These are phyloP conservation scores for Adiantum capillusveneris DNA, from an alignment of 75 land plant species.

Conservation along the genomic window DNA sequence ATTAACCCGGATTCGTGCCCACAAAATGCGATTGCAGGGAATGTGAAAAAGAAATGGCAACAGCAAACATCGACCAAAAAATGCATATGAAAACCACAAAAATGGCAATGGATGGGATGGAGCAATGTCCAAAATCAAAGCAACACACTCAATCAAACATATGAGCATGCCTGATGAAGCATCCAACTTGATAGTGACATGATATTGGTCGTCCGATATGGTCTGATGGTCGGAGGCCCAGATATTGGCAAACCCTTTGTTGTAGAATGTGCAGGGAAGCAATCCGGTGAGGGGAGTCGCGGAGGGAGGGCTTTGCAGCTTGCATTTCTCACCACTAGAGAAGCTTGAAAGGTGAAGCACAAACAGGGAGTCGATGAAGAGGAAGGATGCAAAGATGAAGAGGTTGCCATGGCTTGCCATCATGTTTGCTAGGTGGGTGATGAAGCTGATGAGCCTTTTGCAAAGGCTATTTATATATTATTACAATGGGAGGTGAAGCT, in stretches of 20 bases:
- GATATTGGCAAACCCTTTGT: conserved; percentile 6
- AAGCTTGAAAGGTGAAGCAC: too few species aligned
- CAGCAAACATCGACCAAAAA: too few species aligned
- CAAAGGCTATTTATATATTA: too few species aligned
- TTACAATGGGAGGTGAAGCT: too few species aligned
- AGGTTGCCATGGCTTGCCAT: too few species aligned
- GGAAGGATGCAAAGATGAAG: too few species aligned
- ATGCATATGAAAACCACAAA: not conserved
- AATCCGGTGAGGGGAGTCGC: not conserved
- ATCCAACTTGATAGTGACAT: conserved; percentile 3
- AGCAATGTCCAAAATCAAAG: not conserved
- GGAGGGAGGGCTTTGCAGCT: not conserved
- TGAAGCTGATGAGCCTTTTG: too few species aligned
- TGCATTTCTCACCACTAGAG: conserved; percentile 5
- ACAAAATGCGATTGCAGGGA: too few species aligned
- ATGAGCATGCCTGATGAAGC: not conserved
- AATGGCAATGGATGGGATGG: not conserved
- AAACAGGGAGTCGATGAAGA: too few species aligned
- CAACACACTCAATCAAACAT: not conserved
- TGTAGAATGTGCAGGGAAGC: conserved; percentile 4
- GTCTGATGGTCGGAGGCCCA: conserved; percentile 7
- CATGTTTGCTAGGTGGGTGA: too few species aligned
- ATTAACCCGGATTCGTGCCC: too few species aligned
- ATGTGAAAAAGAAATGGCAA: too few species aligned
- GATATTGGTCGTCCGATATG: conserved; percentile 5